phyloP scores from a whole-genome alignment of 2,329 filamentous ascomycete genomes.

The Penicillium hordei region DNA sequence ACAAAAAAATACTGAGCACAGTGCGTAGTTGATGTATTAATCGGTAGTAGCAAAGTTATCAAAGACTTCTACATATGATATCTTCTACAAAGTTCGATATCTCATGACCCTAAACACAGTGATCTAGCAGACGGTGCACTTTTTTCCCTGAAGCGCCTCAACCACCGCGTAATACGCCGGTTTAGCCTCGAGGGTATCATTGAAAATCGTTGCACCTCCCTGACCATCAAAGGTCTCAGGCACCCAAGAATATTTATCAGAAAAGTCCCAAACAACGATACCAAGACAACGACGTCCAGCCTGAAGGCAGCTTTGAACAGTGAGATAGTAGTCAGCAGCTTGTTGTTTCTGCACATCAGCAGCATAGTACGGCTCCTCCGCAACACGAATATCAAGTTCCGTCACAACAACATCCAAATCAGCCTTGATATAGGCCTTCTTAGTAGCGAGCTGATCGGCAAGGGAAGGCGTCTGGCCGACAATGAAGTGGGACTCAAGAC shows the following conservation, averaged over 20 bases:
- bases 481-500: conserved; percentile 49
- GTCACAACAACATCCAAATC: conserved; percentile 41
- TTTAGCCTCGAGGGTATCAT: conserved; percentile 45
- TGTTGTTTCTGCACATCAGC: conserved; percentile 22
- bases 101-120: no score
- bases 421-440: conserved; percentile 36
- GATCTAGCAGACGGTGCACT: conserved; percentile 27
- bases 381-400: conserved; percentile 49
- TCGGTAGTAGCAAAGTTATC: neutral
- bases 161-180: conserved; percentile 36
- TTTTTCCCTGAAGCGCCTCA: conserved; percentile 22
- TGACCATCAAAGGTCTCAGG: conserved; percentile 37
- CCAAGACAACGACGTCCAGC: conserved; percentile 23
- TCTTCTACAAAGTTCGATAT: no score
- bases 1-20: neutral
- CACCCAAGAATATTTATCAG: conserved; percentile 44
- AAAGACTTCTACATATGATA: neutral
- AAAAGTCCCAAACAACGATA: conserved; percentile 35
- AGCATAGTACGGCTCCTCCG: conserved; percentile 19
- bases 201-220: conserved; percentile 42
- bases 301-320: conserved; percentile 23
- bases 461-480: conserved; percentile 41
- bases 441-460: conserved; percentile 37
- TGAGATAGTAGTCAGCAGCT: conserved; percentile 26
- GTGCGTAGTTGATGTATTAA: neutral